Evolutionary conservation across 352 stramenopile genomes (phyloP).

Genomic region (Globisporangium uncinulatum): DNA sequence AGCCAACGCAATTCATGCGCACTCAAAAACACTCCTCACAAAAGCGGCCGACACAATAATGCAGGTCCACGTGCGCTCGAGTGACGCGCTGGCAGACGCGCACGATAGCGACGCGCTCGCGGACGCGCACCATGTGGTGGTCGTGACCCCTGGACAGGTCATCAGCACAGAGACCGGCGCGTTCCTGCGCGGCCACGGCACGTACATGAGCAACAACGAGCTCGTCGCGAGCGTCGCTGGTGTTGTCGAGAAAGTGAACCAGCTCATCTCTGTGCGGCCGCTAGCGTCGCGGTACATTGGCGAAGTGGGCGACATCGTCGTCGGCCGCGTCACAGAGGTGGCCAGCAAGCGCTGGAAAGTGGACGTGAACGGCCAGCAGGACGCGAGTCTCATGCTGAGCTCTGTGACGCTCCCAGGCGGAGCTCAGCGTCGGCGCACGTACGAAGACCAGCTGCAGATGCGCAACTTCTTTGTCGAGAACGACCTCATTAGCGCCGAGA

Average conservation of each 20-base stretch:
- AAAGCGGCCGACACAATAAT: slow-evolving; percentile 2
- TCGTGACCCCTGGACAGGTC: slow-evolving; percentile 71
- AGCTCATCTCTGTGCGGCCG: slow-evolving; percentile 94
- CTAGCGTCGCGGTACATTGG: slow-evolving; percentile 89
- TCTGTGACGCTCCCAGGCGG: slow-evolving; percentile 94
- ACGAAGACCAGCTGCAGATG: slow-evolving; percentile 97
- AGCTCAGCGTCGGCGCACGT: slow-evolving; percentile 94
- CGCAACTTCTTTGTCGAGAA: slow-evolving; percentile 92
- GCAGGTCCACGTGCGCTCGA: slow-evolving; percentile 16
- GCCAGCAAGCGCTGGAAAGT: slow-evolving; percentile 94
- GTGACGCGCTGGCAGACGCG: slow-evolving; percentile 4
- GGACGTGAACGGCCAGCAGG: slow-evolving; percentile 85
- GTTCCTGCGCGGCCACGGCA: slow-evolving; percentile 92
- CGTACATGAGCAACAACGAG: slow-evolving; percentile 88
- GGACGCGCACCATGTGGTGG: slow-evolving; percentile 41
- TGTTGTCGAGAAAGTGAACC: slow-evolving; percentile 95
- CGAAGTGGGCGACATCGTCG: slow-evolving; percentile 96
- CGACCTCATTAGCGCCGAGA: slow-evolving; percentile 93
- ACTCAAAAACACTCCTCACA: neutral
- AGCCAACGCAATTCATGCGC: neutral
- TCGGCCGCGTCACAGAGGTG: slow-evolving; percentile 94
- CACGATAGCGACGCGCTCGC: slow-evolving; percentile 11
- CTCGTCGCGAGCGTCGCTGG: slow-evolving; percentile 92
- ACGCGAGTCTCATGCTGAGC: slow-evolving; percentile 88
- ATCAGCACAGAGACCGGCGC: slow-evolving; percentile 73